Evolutionary conservation across 345 rosid species (phyloP).

Genomic region (Populus simonii): DNA sequence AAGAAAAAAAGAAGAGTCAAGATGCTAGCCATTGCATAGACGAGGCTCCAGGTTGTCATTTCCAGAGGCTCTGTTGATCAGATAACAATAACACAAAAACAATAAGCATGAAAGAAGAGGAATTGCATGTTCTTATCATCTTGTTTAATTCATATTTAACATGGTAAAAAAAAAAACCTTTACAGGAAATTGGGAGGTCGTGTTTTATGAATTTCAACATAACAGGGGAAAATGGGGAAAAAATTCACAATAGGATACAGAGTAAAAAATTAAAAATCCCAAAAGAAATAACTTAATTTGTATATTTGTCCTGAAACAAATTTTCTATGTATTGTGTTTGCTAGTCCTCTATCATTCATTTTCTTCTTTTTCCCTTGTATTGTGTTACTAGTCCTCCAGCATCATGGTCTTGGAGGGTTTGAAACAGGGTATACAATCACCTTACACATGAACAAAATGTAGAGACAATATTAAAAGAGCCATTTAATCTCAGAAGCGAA

Average conservation of each 20-base stretch:
- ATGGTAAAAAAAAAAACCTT: neutral
- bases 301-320: no score
- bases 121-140: neutral
- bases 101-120: neutral
- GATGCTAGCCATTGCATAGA: constrained; percentile 67
- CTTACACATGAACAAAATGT: neutral
- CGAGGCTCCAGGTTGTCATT: constrained; percentile 45
- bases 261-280: neutral
- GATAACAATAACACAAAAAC: neutral
- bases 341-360: neutral
- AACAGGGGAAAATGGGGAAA: neutral
- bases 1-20: neutral
- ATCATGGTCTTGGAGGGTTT: neutral
- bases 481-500: neutral
- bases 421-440: neutral
- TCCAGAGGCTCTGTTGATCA: constrained; percentile 64
- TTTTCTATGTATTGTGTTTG: no score
- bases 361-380: neutral
- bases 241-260: neutral
- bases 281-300: no score
- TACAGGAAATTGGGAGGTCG: neutral
- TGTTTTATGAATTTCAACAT: neutral
- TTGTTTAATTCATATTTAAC: neutral
- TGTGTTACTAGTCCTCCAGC: neutral
- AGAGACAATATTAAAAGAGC: neutral